Evolutionary conservation across 208 protist species (phyloP), one percentile per base, ranked within the genome.

Genomic region (Leishmania major): DNA sequence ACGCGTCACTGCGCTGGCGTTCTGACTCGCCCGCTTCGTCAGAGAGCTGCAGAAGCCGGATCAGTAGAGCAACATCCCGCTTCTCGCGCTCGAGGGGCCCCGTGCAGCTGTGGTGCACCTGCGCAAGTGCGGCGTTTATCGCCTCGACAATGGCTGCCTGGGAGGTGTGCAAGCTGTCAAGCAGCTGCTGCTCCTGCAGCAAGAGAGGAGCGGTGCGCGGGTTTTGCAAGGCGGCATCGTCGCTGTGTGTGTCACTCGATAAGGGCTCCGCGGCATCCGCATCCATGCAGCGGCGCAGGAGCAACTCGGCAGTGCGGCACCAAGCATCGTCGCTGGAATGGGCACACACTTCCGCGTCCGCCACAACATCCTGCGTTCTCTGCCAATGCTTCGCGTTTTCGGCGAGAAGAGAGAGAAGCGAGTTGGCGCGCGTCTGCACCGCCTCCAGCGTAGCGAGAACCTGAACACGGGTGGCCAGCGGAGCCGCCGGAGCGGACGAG

Each of bases 351-450:
- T 81, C 73, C 35, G 67, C 72, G n/a, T 83, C 84, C 22, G 79
- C 70, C 11, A 40, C 35, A 19, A 74, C 75, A 80, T 88, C 89
- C 59, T 85, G 77, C 53, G 92, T 80, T 37, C 83, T 31, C 84
- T 94, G 87, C 80, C 89, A 88, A 49, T 95, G 85, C 22, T 84
- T 70, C 1, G 83, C 79, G 76, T 96, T 96, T 17, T 92, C 87
- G 0, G 84, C 35, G 13, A 95, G 66, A 43, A 94, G 87, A 1
- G 89, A 74, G 35, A 84, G 75, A 13, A 96, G 70, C 1, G 87
- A 78, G 53, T 82, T 71, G 19, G 88, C 88, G 43, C 85, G 86
- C 0, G 89, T 88, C 57, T 73, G 77, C 70, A 88, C 49, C 19
- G 81, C 66, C 69, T 81, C 87, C 22, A 88, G 76, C 77, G 83